Evolutionary conservation across 495 filamentous ascomycete species (phyloP).

Genomic region (Neurospora sp.): DNA sequence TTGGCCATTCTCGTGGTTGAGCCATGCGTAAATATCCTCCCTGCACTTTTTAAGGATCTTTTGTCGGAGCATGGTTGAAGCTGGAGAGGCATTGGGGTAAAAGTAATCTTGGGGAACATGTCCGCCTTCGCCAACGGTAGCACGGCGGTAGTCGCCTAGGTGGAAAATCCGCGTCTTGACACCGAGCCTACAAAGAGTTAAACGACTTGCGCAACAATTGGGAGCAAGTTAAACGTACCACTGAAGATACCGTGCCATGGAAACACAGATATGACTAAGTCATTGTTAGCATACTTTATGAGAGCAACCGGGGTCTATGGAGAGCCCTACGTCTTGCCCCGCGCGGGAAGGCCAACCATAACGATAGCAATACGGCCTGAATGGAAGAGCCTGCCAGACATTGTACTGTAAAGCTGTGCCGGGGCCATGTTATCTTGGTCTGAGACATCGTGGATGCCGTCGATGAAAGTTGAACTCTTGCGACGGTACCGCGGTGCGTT

Average conservation of each 20-base stretch:
- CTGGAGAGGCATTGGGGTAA: conserved; percentile 83
- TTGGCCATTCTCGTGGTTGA: conserved; percentile 95
- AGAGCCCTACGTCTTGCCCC: conserved; percentile 80
- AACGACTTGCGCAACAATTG: conserved; percentile 8
- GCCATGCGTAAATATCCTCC: conserved; percentile 91
- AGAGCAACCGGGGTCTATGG: not conserved
- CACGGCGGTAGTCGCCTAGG: conserved; percentile 90
- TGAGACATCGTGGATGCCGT: conserved; percentile 92
- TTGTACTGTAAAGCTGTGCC: conserved; percentile 95
- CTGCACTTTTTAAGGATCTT: conserved; percentile 97
- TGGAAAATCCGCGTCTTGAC: conserved; percentile 98
- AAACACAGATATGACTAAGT: conserved; percentile 82
- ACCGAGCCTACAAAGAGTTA: conserved; percentile 55
- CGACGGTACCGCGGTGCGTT: conserved; percentile 75
- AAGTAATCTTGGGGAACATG: conserved; percentile 97
- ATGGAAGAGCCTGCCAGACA: conserved; percentile 93
- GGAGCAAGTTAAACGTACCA: conserved; percentile 48
- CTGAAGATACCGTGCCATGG: conserved; percentile 85
- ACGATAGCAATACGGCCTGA: conserved; percentile 95
- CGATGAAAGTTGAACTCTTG: conserved; percentile 88
- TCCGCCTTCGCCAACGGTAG: conserved; percentile 73
- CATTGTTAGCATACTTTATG: conserved; percentile 14
- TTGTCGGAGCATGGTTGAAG: conserved; percentile 79
- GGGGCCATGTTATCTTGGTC: conserved; percentile 74
- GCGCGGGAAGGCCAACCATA: conserved; percentile 89